Conservation (phyloP, 2,329 filamentous ascomycete species). For the Phaeophleospora eucalypticola region DNA sequence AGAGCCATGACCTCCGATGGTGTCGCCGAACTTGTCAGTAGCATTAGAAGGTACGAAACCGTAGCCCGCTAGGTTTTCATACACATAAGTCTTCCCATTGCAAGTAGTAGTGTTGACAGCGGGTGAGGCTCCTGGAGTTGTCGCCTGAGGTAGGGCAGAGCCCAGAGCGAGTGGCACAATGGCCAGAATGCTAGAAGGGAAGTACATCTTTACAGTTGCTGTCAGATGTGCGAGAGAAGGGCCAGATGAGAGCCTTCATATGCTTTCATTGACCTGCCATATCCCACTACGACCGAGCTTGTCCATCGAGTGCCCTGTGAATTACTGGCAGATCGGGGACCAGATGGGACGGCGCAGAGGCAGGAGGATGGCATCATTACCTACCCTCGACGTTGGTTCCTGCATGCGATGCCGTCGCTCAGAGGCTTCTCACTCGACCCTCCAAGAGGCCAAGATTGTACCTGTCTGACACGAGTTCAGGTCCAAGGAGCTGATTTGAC, state of each 20-base stretch:
- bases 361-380: no score
- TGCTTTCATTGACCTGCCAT: not conserved
- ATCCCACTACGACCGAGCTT: not conserved
- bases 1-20: conserved; percentile 63
- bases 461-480: not conserved
- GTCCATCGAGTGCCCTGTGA: no score
- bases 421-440: no score
- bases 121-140: not conserved
- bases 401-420: no score
- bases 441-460: no score
- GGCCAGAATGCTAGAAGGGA: conserved; percentile 5
- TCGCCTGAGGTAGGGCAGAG: conserved; percentile 1
- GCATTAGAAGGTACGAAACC: conserved; percentile 56
- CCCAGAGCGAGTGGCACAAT: conserved; percentile 4
- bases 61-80: conserved; percentile 64
- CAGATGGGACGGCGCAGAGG: not conserved
- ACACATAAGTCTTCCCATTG: conserved; percentile 60
- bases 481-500: not conserved
- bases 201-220: conserved; percentile 3
- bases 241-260: not conserved
- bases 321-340: not conserved
- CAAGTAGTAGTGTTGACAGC: conserved; percentile 51
- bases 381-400: no score
- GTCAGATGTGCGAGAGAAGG: not conserved
- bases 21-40: conserved; percentile 65